Conservation (phyloP, 1,139 yeast species). For the Magnusiomyces sp. region DNA sequence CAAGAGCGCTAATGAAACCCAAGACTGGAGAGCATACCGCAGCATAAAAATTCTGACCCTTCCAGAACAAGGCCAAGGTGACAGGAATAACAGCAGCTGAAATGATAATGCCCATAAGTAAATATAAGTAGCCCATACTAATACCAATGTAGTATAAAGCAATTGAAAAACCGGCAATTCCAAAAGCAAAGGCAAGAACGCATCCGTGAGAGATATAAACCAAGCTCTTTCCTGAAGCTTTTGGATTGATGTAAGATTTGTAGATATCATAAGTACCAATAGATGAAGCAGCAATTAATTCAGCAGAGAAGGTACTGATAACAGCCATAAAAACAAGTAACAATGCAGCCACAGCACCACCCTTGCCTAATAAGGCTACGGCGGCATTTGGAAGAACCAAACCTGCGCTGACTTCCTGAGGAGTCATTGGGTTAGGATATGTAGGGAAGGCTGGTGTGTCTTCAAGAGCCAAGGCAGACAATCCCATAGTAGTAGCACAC, state of each 20-base stretch:
- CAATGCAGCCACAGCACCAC: conserved; percentile 78
- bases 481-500: conserved; percentile 75
- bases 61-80: conserved; percentile 61
- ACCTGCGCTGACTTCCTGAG: conserved; percentile 70
- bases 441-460: conserved; percentile 64
- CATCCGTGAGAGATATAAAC: conserved; percentile 59
- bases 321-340: conserved; percentile 75
- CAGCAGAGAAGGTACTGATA: conserved; percentile 56
- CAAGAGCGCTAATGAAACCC: conserved; percentile 40
- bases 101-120: conserved; percentile 73
- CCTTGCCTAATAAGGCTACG: conserved; percentile 70
- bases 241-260: conserved; percentile 69
- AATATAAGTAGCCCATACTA: conserved; percentile 78
- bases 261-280: conserved; percentile 78
- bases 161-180: conserved; percentile 73
- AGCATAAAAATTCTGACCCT: conserved; percentile 46
- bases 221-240: conserved; percentile 63
- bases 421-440: conserved; percentile 53
- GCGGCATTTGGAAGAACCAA: conserved; percentile 83
- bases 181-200: conserved; percentile 55
- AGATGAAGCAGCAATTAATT: conserved; percentile 78
- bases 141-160: conserved; percentile 77
- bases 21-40: conserved; percentile 40
- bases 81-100: conserved; percentile 81
- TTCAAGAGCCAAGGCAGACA: conserved; percentile 69